A percentile compares a stretch with the other conserved stretches of the same genome.
These are phyloP conservation scores for Clonostachys sp. DNA, from an alignment of 2,329 filamentous ascomycete species.

Conservation along the genomic window DNA sequence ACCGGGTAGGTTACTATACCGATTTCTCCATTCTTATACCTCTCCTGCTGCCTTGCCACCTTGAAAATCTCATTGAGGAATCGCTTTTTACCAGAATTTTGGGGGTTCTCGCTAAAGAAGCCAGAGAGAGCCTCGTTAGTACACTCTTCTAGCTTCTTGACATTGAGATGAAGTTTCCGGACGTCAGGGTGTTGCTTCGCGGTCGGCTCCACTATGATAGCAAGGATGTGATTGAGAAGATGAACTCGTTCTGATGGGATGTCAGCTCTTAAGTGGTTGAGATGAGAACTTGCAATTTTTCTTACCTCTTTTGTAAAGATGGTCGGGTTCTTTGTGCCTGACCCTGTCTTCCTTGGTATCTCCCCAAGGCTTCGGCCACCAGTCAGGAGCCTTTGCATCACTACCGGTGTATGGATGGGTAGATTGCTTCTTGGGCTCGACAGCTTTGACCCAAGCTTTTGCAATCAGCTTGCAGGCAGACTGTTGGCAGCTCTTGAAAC, in stretches of 20 bases:
- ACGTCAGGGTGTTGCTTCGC: conserved; percentile 45
- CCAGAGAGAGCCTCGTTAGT: conserved; percentile 53
- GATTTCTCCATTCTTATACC: conserved; percentile 50
- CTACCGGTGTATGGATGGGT: conserved; percentile 68
- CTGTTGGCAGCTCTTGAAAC: conserved; percentile 66
- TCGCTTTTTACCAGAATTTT: conserved; percentile 49
- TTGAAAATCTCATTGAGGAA: conserved; percentile 59
- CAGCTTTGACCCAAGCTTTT: conserved; percentile 71
- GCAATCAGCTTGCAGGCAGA: conserved; percentile 67
- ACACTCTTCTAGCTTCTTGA: conserved; percentile 52
- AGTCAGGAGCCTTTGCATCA: conserved; percentile 57
- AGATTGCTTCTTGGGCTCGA: conserved; percentile 74
- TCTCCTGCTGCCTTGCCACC: conserved; percentile 52
- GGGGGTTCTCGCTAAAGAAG: conserved; percentile 54
- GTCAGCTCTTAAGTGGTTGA: conserved; percentile 4
- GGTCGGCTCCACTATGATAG: conserved; percentile 47
- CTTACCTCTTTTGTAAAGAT: conserved; percentile 63
- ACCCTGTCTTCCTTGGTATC: conserved; percentile 47
- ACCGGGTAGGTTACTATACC: conserved; percentile 30
- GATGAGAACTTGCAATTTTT: not conserved
- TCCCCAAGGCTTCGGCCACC: conserved; percentile 60
- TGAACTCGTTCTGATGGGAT: conserved; percentile 47
- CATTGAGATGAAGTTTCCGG: conserved; percentile 45
- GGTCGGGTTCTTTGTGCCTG: conserved; percentile 69
- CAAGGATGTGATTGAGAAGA: conserved; percentile 56